Conservation (phyloP, 2,329 filamentous ascomycete species). For the Gnomoniopsis sp. region DNA sequence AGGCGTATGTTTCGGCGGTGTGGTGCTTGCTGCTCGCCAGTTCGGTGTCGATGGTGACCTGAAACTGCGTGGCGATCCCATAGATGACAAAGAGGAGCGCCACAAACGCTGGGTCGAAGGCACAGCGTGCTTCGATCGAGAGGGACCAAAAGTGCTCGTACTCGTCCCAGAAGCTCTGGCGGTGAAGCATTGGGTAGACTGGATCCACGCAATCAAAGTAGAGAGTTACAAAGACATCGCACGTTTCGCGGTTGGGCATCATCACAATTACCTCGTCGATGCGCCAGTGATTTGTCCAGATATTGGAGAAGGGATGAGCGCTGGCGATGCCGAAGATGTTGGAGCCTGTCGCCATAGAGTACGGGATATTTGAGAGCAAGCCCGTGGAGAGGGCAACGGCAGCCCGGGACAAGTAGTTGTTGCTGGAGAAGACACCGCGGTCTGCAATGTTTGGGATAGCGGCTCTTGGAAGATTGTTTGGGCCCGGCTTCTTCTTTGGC, state of each 20-base stretch:
- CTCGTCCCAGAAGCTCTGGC: constrained; percentile 71
- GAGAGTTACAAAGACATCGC: constrained; percentile 62
- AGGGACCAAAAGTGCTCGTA: constrained; percentile 77
- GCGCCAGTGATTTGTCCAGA: constrained; percentile 78
- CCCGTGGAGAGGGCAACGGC: constrained; percentile 55
- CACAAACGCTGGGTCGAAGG: constrained; percentile 65
- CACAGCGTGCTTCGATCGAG: constrained; percentile 51
- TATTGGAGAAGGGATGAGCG: constrained; percentile 78
- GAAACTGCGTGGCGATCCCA: constrained; percentile 74
- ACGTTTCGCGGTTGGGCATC: constrained; percentile 71
- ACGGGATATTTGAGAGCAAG: constrained; percentile 69
- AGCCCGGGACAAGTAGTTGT: constrained; percentile 42
- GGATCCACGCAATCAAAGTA: constrained; percentile 74
- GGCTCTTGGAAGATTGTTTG: constrained; percentile 32
- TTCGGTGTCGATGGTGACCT: constrained; percentile 45
- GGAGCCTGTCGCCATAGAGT: constrained; percentile 66
- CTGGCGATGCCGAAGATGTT: constrained; percentile 80
- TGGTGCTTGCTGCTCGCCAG: constrained; percentile 59
- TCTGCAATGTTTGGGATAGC: constrained; percentile 55
- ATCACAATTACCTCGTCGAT: constrained; percentile 72
- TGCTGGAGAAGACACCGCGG: constrained; percentile 43
- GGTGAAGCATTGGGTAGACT: constrained; percentile 77
- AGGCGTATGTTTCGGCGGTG: constrained; percentile 78
- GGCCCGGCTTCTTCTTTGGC: constrained; percentile 47
- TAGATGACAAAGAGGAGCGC: constrained; percentile 75